Base-by-base conservation (phyloP, 192 early-diverging fungal genomes). In the Lunasporangiospora selenospora region DNA sequence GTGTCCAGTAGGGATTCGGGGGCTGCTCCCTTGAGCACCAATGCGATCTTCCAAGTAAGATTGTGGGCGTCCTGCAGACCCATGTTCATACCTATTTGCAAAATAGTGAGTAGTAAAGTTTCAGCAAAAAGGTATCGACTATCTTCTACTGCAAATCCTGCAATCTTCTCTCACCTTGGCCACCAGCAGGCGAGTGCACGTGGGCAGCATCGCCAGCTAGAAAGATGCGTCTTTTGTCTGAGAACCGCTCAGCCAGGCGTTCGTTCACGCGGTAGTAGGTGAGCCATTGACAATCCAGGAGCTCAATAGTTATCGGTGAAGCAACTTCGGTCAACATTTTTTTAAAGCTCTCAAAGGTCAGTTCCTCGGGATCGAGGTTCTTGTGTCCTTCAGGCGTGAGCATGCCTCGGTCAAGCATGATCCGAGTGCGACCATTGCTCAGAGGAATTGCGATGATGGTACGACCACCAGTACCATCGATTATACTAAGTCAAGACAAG, bases 61-160 rank as follows among this genome's bases (percentile, higher is more conserved):
- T 81, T 79, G 15, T 75, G 46, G 11, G 77, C 77, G 58, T 84
- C 82, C 31, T 81, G 82, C 9, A 84, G 27, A 10, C 80, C 82
- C 1, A 66, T 39, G 43, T 79, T 79, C 75, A 84, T 60, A 12
- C 80, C 80, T 70, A 18, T 16, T 34, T 52, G 9, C 16, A 16
- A n/a, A 29, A 37, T 12, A 6, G 7, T 27, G 12, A 31, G 11
- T 10, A 29, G n/a, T n/a, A n/a, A n/a, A n/a, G n/a, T n/a, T n/a
- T n/a, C n/a, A n/a, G n/a, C n/a, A n/a, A n/a, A n/a, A n/a, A n/a
- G n/a, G n/a, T n/a, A n/a, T n/a, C n/a, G n/a, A n/a, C n/a, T n/a
- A n/a, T n/a, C n/a, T n/a, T n/a, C n/a, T n/a, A n/a, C n/a, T n/a
- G n/a, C n/a, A n/a, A n/a, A n/a, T n/a, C n/a, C n/a, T n/a, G n/a